phyloP scores from a whole-genome alignment of 1,284 basidiomycete species.

The Puccinia hordei region DNA sequence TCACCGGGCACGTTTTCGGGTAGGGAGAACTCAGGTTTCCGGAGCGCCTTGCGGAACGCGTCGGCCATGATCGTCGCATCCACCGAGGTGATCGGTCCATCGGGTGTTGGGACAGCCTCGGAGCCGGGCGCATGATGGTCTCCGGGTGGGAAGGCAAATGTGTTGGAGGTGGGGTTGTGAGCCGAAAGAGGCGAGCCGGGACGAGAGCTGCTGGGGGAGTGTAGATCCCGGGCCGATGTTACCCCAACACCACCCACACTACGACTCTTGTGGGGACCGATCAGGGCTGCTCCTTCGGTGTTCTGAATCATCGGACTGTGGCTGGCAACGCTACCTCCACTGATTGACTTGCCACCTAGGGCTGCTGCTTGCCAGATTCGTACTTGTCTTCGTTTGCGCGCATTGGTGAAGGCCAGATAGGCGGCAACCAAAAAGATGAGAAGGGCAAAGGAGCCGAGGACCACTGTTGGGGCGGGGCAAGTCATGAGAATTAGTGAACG shows the following conservation, averaged over 20 bases:
- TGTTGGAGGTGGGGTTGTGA: background rate
- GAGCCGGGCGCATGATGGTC: background rate
- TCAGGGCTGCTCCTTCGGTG: slow-evolving; percentile 21
- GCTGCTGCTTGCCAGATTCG: slow-evolving; percentile 37
- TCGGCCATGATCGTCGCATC: slow-evolving; percentile 85
- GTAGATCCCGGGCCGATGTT: slow-evolving; percentile 12
- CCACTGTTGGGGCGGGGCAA: background rate
- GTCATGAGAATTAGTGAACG: background rate
- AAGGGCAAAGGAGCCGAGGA: slow-evolving; percentile 36
- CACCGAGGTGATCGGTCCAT: slow-evolving; percentile 72
- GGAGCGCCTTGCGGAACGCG: slow-evolving; percentile 76
- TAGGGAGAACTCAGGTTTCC: slow-evolving; percentile 72
- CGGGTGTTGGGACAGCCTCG: slow-evolving; percentile 36
- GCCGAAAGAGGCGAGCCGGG: slow-evolving; percentile 41
- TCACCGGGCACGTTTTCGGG: slow-evolving; percentile 12
- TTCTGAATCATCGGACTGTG: slow-evolving; percentile 46
- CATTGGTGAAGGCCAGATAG: slow-evolving; percentile 29
- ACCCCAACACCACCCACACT: background rate
- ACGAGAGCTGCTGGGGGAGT: slow-evolving; percentile 26
- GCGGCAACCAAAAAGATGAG: slow-evolving; percentile 33
- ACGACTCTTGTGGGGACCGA: slow-evolving; percentile 14
- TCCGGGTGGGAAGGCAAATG: background rate
- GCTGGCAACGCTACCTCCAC: slow-evolving; percentile 30
- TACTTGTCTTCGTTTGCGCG: slow-evolving; percentile 20
- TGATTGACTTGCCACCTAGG: background rate